Base-by-base conservation (phyloP, 257 asterid genomes). In the Forsythia suspensa region DNA sequence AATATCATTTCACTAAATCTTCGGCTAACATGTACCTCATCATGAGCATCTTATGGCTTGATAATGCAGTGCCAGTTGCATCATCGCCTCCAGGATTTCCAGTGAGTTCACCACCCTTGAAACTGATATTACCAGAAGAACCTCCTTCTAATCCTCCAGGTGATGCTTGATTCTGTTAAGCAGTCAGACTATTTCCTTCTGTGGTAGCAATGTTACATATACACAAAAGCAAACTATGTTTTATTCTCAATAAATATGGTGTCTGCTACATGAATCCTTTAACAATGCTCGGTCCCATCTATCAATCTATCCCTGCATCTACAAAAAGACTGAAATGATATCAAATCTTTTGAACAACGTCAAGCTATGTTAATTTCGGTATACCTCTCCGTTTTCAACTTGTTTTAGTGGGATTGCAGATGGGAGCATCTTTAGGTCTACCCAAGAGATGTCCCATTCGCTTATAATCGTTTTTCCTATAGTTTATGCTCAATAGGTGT, bases 121-220 rank as follows among this genome's bases (percentile, higher is more conserved):
- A 43, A 73, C 91, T 87, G 71, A 80, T 73, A 75, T 59, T 71
- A n/a, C 86, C 84, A 2, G 39, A 44, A 59, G 84, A 85, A 81
- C 87, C 96, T 70, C 92, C 91, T 8, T 83, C 90, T 73, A 85
- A 75, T 77, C 87, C 93, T 77, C 89, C 97, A 88, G 97, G 98
- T 92, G 85, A 82, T 73, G 52, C 76, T 75, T 68, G 29, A 72
- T 52, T 79, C 12, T 11, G 29, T 65, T 80, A 57, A 71, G 77
- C 44, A 36, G 20, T 6, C n/a, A 16, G 3, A 5, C 18, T 6
- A 12, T 29, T 75, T 79, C 12, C 29, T 72, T 77, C 55, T 46
- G 29, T 20, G 41, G 42, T 52, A 65, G n/a, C 40, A 21, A 39
- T 24, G 71, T 42, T 65, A 55, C 65, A 44, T 44, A 29, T 11